Base-by-base conservation (phyloP, 495 filamentous ascomycete species). In the Gamarada debralockiae region DNA sequence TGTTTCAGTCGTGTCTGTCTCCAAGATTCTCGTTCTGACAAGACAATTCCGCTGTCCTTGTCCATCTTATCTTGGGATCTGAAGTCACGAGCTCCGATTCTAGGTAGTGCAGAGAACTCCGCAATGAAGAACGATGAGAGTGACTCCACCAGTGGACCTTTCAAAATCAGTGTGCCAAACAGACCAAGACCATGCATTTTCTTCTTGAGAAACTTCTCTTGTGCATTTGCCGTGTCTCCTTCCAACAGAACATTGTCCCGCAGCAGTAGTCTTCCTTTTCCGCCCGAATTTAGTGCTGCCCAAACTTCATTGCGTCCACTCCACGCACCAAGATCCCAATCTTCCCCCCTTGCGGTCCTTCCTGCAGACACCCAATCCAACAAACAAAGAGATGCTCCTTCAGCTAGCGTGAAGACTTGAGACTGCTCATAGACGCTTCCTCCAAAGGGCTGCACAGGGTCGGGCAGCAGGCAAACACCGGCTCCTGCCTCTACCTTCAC, bases 291-390 rank as follows among this genome's bases (percentile, higher is more conserved):
- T 1, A 51, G 55, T 9, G 48, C 31, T 38, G 73, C 66, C 85
- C 87, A 96, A 7, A 97, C 76, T 66, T 98, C 93, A 63, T 96
- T 97, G 60, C 85, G 74, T 5, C 88, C 88, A 50, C 73, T 75
- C 82, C 95, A 97, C 31, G 74, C 69, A 15, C 71, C 67, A 48
- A 95, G 82, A 60, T 83, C 84, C 93, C 93, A 98, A 51, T 85
- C 77, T 73, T 98, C 93, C n/a, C 90, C 91, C 23, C 87, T 77
- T 4, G 93, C 91, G 9, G 72, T 78, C n/a, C 93, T 79, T 3
- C 93, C 92, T 57, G 91, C 84, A 18, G 82, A 88, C 6, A 96
- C 89, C 93, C 93, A 98, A 65, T 98, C 93, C 36, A 95, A 71
- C 2, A 96, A 72, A 61, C 91, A 92, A 15, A 97, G 70, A 55